Base-by-base conservation (phyloP, 805 yeast genomes). In the Wickerhamomyces chambardii region DNA sequence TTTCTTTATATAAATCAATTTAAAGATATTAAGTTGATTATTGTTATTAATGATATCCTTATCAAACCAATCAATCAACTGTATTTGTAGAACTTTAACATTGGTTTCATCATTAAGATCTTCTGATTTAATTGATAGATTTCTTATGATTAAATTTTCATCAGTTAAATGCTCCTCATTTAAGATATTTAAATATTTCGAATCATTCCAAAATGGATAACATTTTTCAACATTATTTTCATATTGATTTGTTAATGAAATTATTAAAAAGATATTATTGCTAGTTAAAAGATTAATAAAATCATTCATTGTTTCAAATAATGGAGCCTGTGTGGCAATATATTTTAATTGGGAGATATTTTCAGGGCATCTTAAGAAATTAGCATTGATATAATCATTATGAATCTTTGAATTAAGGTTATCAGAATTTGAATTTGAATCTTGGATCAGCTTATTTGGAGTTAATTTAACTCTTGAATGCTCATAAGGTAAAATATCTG, bases 311-410 rank as follows among this genome's bases (percentile, higher is more conserved):
- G 97, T 90, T 28, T 69, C 68, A 3, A 53, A 55, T 39, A 84
- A 56, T 3, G 98, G 98, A 2, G 96, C 98, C 55, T 90, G 96
- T 1, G 94, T 73, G 1, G 95, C 96, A 47, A 89, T 84, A 50
- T 80, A 83, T 29, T 70, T 67, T 28, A 58, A 39, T 5, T 47
- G 33, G 2, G 45, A 35, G 7, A 44, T 18, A 2, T 38, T 37
- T 15, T 25, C 17, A 19, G 53, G 50, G 18, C 53, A 47, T 10
- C 43, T 43, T 32, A 84, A 57, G 58, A 84, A 82, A 17, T 89
- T 84, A 1, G 97, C 98, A 58, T 89, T 89, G 47, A 89, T 85
- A 55, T 89, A 89, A 53, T 79, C 84, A 36, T 62, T 55, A 31
- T 46, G 44, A 14, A 44, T 42, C 7, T 24, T 24, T 5, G 12